Conservation (phyloP, 1,139 yeast genomes). For the Candida frijolesensis region DNA sequence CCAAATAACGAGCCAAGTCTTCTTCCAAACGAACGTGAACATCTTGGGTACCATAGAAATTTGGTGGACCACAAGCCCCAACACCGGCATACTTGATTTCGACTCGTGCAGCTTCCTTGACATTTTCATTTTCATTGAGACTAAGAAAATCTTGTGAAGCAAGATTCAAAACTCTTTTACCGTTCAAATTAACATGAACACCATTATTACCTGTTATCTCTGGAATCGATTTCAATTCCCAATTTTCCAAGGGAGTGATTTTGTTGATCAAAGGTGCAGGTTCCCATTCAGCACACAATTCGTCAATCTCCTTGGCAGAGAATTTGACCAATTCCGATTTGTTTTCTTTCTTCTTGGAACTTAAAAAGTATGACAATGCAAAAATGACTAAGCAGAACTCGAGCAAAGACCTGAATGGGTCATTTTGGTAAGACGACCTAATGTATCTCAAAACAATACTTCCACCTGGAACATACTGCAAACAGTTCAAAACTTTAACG, state of each 20-base stretch:
- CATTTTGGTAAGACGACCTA: constrained; percentile 87
- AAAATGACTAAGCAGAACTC: constrained; percentile 80
- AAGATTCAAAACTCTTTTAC: constrained; percentile 51
- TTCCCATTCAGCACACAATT: constrained; percentile 84
- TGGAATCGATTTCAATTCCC: constrained; percentile 69
- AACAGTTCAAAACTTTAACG: constrained; percentile 36
- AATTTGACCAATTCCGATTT: constrained; percentile 72
- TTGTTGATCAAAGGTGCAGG: constrained; percentile 80
- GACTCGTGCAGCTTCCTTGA: constrained; percentile 58
- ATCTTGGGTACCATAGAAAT: constrained; percentile 95
- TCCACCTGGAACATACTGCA: constrained; percentile 76
- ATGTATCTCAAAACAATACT: constrained; percentile 73
- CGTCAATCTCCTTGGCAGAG: constrained; percentile 72
- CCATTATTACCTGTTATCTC: constrained; percentile 59
- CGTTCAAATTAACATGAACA: constrained; percentile 42
- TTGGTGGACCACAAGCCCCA: constrained; percentile 98
- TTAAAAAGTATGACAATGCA: constrained; percentile 81
- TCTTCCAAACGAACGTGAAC: constrained; percentile 82
- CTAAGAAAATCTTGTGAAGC: constrained; percentile 66
- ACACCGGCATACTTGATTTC: constrained; percentile 79
- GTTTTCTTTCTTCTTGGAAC: constrained; percentile 79
- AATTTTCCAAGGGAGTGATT: constrained; percentile 51
- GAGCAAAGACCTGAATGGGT: constrained; percentile 85
- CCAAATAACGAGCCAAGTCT: constrained; percentile 72
- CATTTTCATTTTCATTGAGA: constrained; percentile 48